These are phyloP conservation scores for Rhodotorula glutinis DNA, from an alignment of 1,284 basidiomycete genomes.

Conservation along the genomic window DNA sequence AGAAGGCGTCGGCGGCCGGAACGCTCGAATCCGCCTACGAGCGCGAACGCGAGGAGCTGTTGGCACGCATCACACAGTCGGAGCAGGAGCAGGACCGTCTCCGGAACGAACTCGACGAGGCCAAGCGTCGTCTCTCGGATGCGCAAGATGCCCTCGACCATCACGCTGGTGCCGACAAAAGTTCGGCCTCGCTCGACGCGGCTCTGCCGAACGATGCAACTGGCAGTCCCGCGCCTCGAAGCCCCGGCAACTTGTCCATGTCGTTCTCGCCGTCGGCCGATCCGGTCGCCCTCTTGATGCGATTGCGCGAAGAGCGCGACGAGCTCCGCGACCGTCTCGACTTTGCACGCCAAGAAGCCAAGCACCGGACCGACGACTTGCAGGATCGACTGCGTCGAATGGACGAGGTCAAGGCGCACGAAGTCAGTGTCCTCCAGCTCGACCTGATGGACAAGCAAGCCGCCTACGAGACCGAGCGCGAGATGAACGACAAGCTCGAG, in stretches of 20 bases:
- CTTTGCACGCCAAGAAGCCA: slow-evolving; percentile 30
- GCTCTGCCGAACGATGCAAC: neutral
- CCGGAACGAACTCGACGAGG: slow-evolving; percentile 20
- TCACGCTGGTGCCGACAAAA: slow-evolving; percentile 7
- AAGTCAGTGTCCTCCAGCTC: slow-evolving; percentile 18
- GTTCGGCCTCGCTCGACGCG: neutral
- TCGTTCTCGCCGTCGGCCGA: slow-evolving; percentile 11
- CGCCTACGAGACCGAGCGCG: slow-evolving; percentile 21
- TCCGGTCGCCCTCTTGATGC: slow-evolving; percentile 20
- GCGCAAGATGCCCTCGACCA: slow-evolving; percentile 24
- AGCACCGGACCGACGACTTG: slow-evolving; percentile 18
- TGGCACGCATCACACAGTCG: slow-evolving; percentile 13
- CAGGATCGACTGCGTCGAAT: slow-evolving; percentile 16
- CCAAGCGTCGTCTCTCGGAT: slow-evolving; percentile 14
- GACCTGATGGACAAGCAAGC: slow-evolving; percentile 25
- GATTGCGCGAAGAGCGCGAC: slow-evolving; percentile 37
- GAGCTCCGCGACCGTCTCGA: slow-evolving; percentile 34
- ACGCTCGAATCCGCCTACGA: neutral
- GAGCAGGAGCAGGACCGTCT: slow-evolving; percentile 13
- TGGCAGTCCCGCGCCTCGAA: slow-evolving; percentile 7
- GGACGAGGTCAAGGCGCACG: slow-evolving; percentile 22
- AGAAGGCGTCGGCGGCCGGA: neutral
- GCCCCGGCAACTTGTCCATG: slow-evolving; percentile 4
- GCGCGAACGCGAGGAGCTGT: neutral
- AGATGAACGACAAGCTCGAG: slow-evolving; percentile 19